These are phyloP conservation scores for Thoreauomyces humboldtii DNA, from an alignment of 192 early-diverging fungal species.

Conservation along the genomic window DNA sequence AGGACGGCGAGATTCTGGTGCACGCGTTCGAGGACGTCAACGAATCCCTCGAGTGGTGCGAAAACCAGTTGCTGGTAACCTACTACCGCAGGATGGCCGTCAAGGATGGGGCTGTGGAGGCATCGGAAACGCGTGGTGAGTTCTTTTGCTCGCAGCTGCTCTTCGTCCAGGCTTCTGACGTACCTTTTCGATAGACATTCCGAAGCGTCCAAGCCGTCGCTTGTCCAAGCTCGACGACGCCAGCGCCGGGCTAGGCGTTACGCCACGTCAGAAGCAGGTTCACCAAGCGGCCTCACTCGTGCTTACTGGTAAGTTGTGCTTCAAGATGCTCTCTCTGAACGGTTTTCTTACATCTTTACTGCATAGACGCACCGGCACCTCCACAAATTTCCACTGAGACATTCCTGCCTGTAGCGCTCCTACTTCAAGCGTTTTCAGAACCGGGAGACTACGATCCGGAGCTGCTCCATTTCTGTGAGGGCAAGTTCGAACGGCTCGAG, in stretches of 20 bases:
- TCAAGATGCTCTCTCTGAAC: not conserved
- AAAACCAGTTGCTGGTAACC: slow-evolving; percentile 79
- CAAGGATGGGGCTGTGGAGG: slow-evolving; percentile 23
- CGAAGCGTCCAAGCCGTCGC: not conserved
- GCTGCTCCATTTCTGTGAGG: slow-evolving; percentile 12
- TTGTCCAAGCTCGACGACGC: not conserved
- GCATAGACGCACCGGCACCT: not conserved
- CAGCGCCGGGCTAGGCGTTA: slow-evolving; percentile 4
- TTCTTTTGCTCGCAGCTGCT: not conserved
- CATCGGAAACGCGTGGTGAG: slow-evolving; percentile 8
- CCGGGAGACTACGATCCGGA: slow-evolving; percentile 13
- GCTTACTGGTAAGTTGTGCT: slow-evolving; percentile 26
- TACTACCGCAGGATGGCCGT: slow-evolving; percentile 53
- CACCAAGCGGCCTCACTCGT: slow-evolving; percentile 29
- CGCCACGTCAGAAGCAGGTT: slow-evolving; percentile 29
- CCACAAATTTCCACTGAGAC: slow-evolving; percentile 13
- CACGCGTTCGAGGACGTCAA: slow-evolving; percentile 78
- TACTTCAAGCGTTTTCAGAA: slow-evolving; percentile 38
- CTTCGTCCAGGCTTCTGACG: not conserved
- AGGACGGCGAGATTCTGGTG: slow-evolving; percentile 47
- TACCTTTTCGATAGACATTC: not conserved
- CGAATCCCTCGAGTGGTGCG: slow-evolving; percentile 91
- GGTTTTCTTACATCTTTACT: not conserved
- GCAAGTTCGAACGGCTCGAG: slow-evolving; percentile 57
- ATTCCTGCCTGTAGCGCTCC: slow-evolving; percentile 15